These are phyloP conservation scores for Hirsutella rhossiliensis DNA, from an alignment of 2,329 filamentous ascomycete genomes.

Conservation along the genomic window DNA sequence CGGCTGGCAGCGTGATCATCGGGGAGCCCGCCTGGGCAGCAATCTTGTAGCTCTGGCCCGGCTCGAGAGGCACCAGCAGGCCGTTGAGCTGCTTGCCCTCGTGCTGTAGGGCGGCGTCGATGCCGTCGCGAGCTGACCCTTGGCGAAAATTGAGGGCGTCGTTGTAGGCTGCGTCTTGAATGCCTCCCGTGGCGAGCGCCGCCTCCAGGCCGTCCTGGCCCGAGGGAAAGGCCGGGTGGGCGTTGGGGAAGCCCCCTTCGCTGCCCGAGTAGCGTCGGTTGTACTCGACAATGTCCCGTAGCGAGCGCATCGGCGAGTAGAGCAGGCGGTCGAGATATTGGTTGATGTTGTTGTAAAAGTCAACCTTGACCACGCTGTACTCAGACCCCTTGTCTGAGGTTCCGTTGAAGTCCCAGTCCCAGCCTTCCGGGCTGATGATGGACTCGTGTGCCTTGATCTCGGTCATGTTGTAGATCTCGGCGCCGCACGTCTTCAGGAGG, in stretches of 20 bases:
- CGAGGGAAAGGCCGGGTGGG: slow-evolving; percentile 51
- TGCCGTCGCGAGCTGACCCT: slow-evolving; percentile 50
- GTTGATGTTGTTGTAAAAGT: slow-evolving; percentile 53
- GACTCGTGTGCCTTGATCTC: slow-evolving; percentile 52
- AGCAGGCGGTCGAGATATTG: slow-evolving; percentile 52
- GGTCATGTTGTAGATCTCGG: slow-evolving; percentile 55
- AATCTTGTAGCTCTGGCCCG: slow-evolving; percentile 55
- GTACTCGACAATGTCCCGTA: slow-evolving; percentile 56
- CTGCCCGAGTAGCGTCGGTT: slow-evolving; percentile 51
- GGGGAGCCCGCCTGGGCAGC: slow-evolving; percentile 69
- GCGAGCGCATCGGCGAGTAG: slow-evolving; percentile 39
- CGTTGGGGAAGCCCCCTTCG: slow-evolving; percentile 52
- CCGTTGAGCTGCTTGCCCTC: slow-evolving; percentile 35
- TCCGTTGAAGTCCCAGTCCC: slow-evolving; percentile 53
- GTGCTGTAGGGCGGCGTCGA: slow-evolving; percentile 51
- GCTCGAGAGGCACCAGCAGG: slow-evolving; percentile 56
- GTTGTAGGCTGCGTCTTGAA: slow-evolving; percentile 52
- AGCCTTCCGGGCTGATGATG: slow-evolving; percentile 54
- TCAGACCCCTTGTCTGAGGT: slow-evolving; percentile 52
- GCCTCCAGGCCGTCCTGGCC: slow-evolving; percentile 63
- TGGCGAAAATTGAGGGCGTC: slow-evolving; percentile 52
- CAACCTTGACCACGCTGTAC: slow-evolving; percentile 60
- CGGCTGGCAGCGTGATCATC: slow-evolving; percentile 55
- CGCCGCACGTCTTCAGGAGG: slow-evolving; percentile 47
- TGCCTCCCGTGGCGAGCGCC: slow-evolving; percentile 46